A percentile compares a stretch with the other conserved stretches of the same genome.
These are phyloP conservation scores for Colletotrichum liaoningense DNA, from an alignment of 2,329 filamentous ascomycete genomes.

Conservation along the genomic window DNA sequence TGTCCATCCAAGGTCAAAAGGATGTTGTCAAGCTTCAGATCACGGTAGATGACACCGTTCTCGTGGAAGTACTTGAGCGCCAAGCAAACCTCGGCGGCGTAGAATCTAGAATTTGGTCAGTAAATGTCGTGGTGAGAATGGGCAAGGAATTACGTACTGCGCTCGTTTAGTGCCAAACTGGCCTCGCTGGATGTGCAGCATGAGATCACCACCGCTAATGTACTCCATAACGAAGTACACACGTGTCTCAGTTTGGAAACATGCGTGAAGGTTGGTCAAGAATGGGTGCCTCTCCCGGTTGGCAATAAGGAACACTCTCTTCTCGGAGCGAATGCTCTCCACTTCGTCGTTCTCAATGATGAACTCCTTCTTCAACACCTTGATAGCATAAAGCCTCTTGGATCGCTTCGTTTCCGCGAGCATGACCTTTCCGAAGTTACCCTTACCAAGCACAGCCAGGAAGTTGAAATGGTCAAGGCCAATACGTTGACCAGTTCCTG, in stretches of 20 bases:
- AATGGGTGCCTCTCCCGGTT: slow-evolving; percentile 98
- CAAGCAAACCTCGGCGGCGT: slow-evolving; percentile 96
- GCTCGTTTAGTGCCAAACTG: slow-evolving; percentile 96
- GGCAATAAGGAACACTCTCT: slow-evolving; percentile 95
- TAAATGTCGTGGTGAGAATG: slow-evolving; percentile 19
- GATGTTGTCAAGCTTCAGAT: slow-evolving; percentile 94
- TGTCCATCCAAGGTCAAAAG: slow-evolving; percentile 94
- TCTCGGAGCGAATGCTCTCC: slow-evolving; percentile 96
- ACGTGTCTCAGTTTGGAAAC: slow-evolving; percentile 98
- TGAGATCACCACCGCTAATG: slow-evolving; percentile 96
- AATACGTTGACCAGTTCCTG: slow-evolving; percentile 84
- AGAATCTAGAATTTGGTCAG: slow-evolving; percentile 73
- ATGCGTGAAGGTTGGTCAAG: slow-evolving; percentile 93
- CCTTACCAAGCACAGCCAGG: slow-evolving; percentile 96
- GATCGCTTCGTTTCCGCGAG: slow-evolving; percentile 95
- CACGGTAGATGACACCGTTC: slow-evolving; percentile 98
- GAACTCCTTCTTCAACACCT: slow-evolving; percentile 99
- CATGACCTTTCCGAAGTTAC: slow-evolving; percentile 99
- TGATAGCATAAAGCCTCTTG: slow-evolving; percentile 95
- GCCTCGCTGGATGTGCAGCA: slow-evolving; percentile 98
- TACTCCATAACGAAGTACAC: slow-evolving; percentile 99
- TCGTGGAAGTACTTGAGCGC: slow-evolving; percentile 99
- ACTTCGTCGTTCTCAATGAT: slow-evolving; percentile 99
- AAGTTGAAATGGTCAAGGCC: slow-evolving; percentile 99
- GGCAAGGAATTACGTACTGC: slow-evolving; percentile 72